Percentiles rank a stretch among this genome's conserved stretches.
These are phyloP conservation scores for Mycena sanguinolenta DNA, from an alignment of 768 basidiomycete species.

Conservation along the genomic window DNA sequence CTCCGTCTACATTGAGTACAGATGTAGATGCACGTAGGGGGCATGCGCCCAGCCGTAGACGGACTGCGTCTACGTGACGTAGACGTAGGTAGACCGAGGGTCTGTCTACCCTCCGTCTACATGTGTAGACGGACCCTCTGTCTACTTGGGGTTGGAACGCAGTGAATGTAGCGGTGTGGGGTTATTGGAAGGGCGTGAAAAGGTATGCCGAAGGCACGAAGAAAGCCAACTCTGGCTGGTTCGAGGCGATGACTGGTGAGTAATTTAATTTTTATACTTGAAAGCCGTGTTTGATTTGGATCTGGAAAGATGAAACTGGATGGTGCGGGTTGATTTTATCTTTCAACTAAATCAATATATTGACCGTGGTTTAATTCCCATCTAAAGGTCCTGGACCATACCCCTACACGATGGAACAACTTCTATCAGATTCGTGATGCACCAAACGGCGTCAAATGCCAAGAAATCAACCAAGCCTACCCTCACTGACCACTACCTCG, in stretches of 20 bases:
- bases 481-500: constrained; percentile 43
- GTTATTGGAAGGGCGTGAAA: constrained; percentile 69
- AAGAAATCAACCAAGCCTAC: constrained; percentile 47
- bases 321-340: constrained; percentile 49
- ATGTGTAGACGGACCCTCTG: too few species aligned
- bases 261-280: constrained; percentile 32
- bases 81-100: too few species aligned
- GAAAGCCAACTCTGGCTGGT: constrained; percentile 61
- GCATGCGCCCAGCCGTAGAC: too few species aligned
- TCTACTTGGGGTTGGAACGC: too few species aligned
- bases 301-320: constrained; percentile 68
- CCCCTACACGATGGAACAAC: constrained; percentile 75
- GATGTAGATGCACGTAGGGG: too few species aligned
- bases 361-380: too few species aligned
- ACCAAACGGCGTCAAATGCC: constrained; percentile 62
- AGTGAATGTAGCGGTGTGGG: constrained; percentile 78
- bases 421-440: constrained; percentile 74
- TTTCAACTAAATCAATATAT: not conserved
- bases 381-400: constrained; percentile 73
- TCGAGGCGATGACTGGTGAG: constrained; percentile 55
- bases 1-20: too few species aligned
- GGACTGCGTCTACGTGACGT: too few species aligned
- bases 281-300: not conserved
- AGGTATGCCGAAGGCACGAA: constrained; percentile 56
- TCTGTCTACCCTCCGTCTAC: too few species aligned